Conservation (phyloP, 2,329 filamentous ascomycete genomes). For the Canariomyces notabilis region DNA sequence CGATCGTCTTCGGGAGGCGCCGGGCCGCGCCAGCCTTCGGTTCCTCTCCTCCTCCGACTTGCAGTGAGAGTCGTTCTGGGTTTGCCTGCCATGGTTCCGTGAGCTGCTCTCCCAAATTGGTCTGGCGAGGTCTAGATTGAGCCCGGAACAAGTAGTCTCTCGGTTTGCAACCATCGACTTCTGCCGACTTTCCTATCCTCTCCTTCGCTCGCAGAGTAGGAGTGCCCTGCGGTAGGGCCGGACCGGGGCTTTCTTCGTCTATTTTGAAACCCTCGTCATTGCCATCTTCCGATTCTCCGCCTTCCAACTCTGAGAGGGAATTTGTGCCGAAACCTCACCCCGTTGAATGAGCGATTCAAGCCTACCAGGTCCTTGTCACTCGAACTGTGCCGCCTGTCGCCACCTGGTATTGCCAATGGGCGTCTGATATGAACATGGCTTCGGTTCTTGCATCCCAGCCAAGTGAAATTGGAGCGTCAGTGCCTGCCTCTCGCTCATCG, state of each 20-base stretch:
- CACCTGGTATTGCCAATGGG: constrained; percentile 16
- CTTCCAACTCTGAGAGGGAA: constrained; percentile 7
- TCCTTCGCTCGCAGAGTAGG: not conserved
- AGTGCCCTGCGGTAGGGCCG: no score
- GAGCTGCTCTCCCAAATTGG: constrained; percentile 27
- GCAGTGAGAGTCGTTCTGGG: constrained; percentile 13
- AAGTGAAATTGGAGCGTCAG: constrained; percentile 35
- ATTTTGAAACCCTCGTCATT: no score
- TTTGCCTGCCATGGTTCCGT: constrained; percentile 31
- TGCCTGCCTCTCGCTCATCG: constrained; percentile 36
- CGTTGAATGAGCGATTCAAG: no score
- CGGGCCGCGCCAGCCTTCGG: constrained; percentile 6
- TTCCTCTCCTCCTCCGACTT: constrained; percentile 11
- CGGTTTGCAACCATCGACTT: constrained; percentile 15
- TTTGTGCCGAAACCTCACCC: constrained; percentile 10
- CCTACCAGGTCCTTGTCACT: constrained; percentile 19
- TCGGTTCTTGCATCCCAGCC: constrained; percentile 37
- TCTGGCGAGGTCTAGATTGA: constrained; percentile 28
- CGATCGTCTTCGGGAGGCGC: constrained; percentile 7
- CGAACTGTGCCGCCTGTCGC: constrained; percentile 12
- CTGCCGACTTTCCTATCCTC: constrained; percentile 5
- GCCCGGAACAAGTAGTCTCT: no score
- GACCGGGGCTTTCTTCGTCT: no score
- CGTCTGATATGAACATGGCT: constrained; percentile 36
- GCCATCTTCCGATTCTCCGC: not conserved